Base-by-base conservation (phyloP, 2,329 filamentous ascomycete genomes). In the Neoascochyta sp. region DNA sequence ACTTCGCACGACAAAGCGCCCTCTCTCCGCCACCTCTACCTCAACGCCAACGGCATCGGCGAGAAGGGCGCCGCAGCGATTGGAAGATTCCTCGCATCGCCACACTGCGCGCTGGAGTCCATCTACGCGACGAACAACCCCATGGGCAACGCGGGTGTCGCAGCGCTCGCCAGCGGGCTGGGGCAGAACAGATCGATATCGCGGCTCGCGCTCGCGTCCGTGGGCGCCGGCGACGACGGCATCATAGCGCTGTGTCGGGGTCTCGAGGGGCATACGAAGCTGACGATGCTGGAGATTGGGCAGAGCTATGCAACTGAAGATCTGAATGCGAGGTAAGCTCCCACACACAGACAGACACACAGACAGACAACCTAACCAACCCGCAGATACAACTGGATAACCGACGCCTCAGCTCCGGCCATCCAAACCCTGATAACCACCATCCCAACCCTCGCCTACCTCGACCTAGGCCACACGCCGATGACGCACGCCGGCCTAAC, bases 251-350 rank as follows among this genome's bases (percentile, higher is more conserved):
- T 73, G 22, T 67, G 64, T 45, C 39, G 56, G 20, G 60, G 64
- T 13, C 39, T 69, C 32, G 39, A 43, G 11, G 39, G 47, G 11
- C 60, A 69, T 7, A n/a, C n/a, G n/a, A 40, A 45, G 17, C 49
- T 73, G 12, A 55, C 53, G 9, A 52, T 51, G 12, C 43, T 73
- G 8, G 68, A 72, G 38, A 36, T 73, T 4, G 66, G 68, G 10
- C 70, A 73, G 44, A 63, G 62, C 12, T 72, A 64, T 44, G 62
- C 64, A n/a, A 73, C 69, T 8, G 44, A 63, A 16, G 69, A 73
- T 35, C 62, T 52, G 9, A 41, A 27, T 8, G 25, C 33, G 16
- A 24, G 47, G 43, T 49, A 38, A 15, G 28, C 24, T 22, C 18
- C n/a, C n/a, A n/a, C n/a, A n/a, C n/a, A n/a, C n/a, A n/a, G n/a